These are phyloP conservation scores for Salvia rosmarinus DNA, from an alignment of 257 asterid species.

Conservation along the genomic window DNA sequence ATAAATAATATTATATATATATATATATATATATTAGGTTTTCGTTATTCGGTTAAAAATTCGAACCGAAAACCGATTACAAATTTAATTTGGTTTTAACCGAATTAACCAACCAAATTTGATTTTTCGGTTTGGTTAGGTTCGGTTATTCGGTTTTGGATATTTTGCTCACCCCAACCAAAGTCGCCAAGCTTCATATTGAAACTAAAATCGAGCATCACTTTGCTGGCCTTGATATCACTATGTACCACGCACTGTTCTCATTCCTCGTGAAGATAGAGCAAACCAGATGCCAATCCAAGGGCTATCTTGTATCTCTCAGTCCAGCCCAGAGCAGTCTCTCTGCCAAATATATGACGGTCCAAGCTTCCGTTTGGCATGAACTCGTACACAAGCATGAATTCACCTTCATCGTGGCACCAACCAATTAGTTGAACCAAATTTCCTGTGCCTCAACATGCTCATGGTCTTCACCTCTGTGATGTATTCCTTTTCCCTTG, in stretches of 20 bases:
- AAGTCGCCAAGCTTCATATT: constrained; percentile 45
- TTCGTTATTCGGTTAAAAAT: too few relatives aligned
- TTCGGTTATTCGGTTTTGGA: too few relatives aligned
- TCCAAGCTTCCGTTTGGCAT: constrained; percentile 44
- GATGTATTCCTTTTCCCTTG: constrained; percentile 38
- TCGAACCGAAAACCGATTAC: too few relatives aligned
- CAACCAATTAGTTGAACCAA: constrained; percentile 43
- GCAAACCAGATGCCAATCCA: constrained; percentile 40
- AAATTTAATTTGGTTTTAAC: too few relatives aligned
- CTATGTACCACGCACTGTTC: constrained; percentile 46
- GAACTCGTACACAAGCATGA: constrained; percentile 42
- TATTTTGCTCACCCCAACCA: constrained; percentile 15
- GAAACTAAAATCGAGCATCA: constrained; percentile 42
- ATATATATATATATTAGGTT: too few relatives aligned
- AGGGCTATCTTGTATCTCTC: constrained; percentile 32
- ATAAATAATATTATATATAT: too few relatives aligned
- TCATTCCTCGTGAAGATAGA: constrained; percentile 42
- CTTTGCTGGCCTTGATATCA: constrained; percentile 41
- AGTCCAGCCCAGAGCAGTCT: constrained; percentile 14
- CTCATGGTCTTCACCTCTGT: constrained; percentile 44
- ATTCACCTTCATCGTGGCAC: constrained; percentile 39
- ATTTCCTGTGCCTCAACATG: constrained; percentile 40
- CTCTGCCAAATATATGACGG: constrained; percentile 33
- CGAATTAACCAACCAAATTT: too few relatives aligned
- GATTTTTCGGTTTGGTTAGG: too few relatives aligned